phyloP scores from a whole-genome alignment of 164 flowering plant genomes.

The Magnolia kwangsiensis region DNA sequence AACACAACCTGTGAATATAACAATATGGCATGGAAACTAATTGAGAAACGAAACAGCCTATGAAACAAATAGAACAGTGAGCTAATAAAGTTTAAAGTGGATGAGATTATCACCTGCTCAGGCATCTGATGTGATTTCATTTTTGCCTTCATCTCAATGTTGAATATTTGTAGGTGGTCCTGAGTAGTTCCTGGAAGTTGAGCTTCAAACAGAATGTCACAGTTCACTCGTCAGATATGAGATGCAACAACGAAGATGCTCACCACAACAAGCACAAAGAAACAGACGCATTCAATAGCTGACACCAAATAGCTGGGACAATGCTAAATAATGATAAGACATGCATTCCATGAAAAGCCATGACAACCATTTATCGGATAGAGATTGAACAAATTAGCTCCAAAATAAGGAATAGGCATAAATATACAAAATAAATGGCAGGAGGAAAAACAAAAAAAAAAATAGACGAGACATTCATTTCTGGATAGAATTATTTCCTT shows the following conservation, averaged over 20 bases:
- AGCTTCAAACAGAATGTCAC: constrained; percentile 49
- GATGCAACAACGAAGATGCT: neutral
- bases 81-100: neutral
- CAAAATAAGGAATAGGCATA: neutral
- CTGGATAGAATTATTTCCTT: neutral
- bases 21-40: neutral
- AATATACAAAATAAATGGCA: neutral
- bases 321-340: neutral
- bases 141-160: constrained; percentile 94
- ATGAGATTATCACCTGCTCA: constrained; percentile 59
- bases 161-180: constrained; percentile 95
- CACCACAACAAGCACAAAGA: neutral
- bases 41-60: neutral
- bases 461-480: neutral
- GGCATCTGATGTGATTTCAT: constrained; percentile 98
- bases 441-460: neutral
- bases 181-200: constrained; percentile 95
- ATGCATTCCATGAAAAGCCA: neutral
- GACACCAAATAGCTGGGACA: no score
- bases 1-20: constrained; percentile 62
- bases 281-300: neutral
- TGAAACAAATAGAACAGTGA: neutral
- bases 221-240: constrained; percentile 14
- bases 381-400: neutral
- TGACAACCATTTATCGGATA: no score